Evolutionary conservation across 2,329 filamentous ascomycete genomes (phyloP), one percentile per base, ranked within the genome.

Genomic region (Alternaria viburni): DNA sequence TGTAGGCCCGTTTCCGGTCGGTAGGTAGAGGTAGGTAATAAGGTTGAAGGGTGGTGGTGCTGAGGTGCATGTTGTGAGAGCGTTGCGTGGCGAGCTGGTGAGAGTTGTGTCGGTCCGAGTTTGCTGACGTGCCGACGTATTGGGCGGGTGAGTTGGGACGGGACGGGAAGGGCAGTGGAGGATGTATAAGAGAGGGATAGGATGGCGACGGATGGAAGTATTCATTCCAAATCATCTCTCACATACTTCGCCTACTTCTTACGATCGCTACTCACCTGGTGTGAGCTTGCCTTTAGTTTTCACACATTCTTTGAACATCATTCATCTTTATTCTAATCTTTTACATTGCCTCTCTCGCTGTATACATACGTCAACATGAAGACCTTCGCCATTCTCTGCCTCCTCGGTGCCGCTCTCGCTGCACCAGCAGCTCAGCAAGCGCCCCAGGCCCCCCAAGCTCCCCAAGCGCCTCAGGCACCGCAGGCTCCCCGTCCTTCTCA

Each of bases 41-140:
- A 52, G 30, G 49, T 52, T 52, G 30, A 5, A 1, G 36, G 13
- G 17, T 19, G 15, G 9, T 25, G 36, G 36, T 36, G 12, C 30
- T 60, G 58, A 60, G 21, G 51, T 60, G 5, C 58, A 60, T 17
- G 13, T 45, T 60, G 58, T 60, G 15, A 56, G 44, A 56, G 51
- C 25, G 49, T 41, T 60, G 58, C 58, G 49, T 23, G 13, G 30
- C 49, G 32, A 52, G 49, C 8, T 55, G 43, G 12, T 23, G 21
- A 30, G 21, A 25, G 28, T 11, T 47, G 44, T 19, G 26, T 56
- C 54, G 54, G 54, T 23, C 17, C 54, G 54, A 36, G 19, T n/a
- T 11, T 32, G 17, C 36, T 41, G 36, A 41, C 36, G 36, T 41
- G 9, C 36, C n/a, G 36, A 41, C n/a, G 36, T 2, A 0, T 41